Evolutionary conservation across 306 rosid species (phyloP).

Genomic region (Elaeagnus macrophylla): DNA sequence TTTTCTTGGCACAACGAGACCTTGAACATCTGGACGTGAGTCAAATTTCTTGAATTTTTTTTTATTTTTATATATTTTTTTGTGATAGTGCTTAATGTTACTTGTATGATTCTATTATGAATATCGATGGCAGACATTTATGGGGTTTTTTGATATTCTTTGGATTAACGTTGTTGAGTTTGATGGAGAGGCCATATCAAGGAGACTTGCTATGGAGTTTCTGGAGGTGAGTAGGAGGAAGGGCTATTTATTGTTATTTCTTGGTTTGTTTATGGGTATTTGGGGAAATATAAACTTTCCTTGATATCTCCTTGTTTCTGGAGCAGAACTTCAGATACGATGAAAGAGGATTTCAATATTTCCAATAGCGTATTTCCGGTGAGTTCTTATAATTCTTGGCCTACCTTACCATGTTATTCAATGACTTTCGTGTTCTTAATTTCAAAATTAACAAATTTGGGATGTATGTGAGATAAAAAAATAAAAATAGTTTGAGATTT

Average conservation of each 20-base stretch:
- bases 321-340: slow-evolving; percentile 31
- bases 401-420: neutral
- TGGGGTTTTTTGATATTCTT: slow-evolving; percentile 63
- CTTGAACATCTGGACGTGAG: slow-evolving; percentile 83
- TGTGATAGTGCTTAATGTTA: neutral
- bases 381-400: neutral
- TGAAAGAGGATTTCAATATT: slow-evolving; percentile 24
- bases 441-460: no score
- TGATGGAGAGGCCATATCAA: slow-evolving; percentile 18
- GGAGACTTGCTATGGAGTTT: slow-evolving; percentile 37
- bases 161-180: slow-evolving; percentile 42
- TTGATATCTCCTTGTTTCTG: slow-evolving; percentile 3
- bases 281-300: neutral
- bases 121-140: slow-evolving; percentile 44
- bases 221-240: slow-evolving; percentile 27
- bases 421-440: neutral
- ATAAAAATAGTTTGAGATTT: no score
- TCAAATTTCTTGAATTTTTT: neutral
- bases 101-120: neutral
- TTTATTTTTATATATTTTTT: neutral
- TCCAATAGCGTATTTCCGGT: slow-evolving; percentile 12
- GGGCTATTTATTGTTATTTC: slow-evolving; percentile 9
- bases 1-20: slow-evolving; percentile 89
- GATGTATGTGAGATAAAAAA: no score
- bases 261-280: neutral